Base-by-base conservation (phyloP, 768 basidiomycete genomes). In the Lanmaoa pseudosensibilis region DNA sequence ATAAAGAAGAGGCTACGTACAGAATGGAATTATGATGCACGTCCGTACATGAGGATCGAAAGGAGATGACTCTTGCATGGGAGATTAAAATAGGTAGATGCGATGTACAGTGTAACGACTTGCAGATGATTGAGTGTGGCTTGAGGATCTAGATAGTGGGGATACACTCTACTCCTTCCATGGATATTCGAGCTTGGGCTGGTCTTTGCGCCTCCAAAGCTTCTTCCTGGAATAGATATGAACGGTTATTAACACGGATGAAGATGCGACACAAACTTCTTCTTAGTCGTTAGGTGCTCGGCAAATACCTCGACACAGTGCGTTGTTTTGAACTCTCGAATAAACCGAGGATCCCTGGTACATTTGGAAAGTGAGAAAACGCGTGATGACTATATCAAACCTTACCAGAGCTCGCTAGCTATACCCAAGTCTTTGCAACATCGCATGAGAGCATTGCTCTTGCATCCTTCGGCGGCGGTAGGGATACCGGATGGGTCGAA, bases 351-450 rank as follows among this genome's bases (percentile, higher is more conserved):
- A 68, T 98, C 96, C 94, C 92, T 94, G 59, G 0, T 11, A 32
- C 43, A 39, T 1, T 10, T 43, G 46, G 5, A 50, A 43, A 34
- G 32, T 34, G 46, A 36, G 47, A 44, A 16, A 43, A 32, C n/a
- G 4, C 1, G 43, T 21, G 2, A 39, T 16, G 13, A 48, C 16
- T 21, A 8, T n/a, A 60, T 27, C 5, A 27, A 23, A 65, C 2
- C 81, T 58, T 62, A 94, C 94, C 96, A 98, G 23, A 98, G 84
- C 74, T 98, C 96, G 71, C 93, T 94, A 0, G 96, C 96, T 62
- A 98, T 81, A 12, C 96, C 96, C 39, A 98, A 76, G 68, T 98
- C 96, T 69, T 98, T 98, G 76, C 92, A 94, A 72, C 96, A 98
- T 33, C 96, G 80, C 95, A 98, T 97, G 32, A 98, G 77, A 1